Conservation (phyloP, 306 rosid species). For the Rubus idaeus region DNA sequence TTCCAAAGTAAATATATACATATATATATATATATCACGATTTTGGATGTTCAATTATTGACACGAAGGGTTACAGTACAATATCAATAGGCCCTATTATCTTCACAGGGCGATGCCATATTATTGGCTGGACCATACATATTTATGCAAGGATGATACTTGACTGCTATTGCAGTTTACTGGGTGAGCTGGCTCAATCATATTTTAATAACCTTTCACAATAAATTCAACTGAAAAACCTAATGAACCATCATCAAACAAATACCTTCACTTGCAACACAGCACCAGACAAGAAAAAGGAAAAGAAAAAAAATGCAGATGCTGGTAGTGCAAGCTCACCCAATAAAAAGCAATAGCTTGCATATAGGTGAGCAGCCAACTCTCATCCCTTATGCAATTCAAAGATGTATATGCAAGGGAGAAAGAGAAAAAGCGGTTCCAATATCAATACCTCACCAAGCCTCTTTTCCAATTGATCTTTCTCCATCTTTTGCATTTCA, state of each 20-base stretch:
- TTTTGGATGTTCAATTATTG: neutral
- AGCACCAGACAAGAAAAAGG: neutral
- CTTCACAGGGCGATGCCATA: neutral
- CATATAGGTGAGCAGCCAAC: neutral
- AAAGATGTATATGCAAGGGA: neutral
- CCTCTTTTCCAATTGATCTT: slow-evolving; percentile 50
- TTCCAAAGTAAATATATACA: neutral
- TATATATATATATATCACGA: too few species aligned
- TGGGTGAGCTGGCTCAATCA: neutral
- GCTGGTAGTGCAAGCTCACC: neutral
- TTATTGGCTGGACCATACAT: neutral
- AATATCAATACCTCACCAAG: slow-evolving; percentile 68
- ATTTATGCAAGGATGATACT: neutral
- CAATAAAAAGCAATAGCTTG: neutral
- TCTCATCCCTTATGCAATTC: neutral
- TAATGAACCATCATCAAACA: neutral
- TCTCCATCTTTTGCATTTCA: slow-evolving; percentile 57
- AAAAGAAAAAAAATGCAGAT: neutral
- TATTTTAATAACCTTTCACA: neutral
- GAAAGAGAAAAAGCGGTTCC: slow-evolving; percentile 16
- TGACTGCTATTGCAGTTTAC: neutral
- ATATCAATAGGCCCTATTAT: neutral
- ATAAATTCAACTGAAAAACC: neutral
- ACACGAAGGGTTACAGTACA: neutral
- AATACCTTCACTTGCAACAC: neutral